Evolutionary conservation across 495 filamentous ascomycete species (phyloP), one percentile per base, ranked within the genome.

Genomic region (Aspergillus sclerotioniger): DNA sequence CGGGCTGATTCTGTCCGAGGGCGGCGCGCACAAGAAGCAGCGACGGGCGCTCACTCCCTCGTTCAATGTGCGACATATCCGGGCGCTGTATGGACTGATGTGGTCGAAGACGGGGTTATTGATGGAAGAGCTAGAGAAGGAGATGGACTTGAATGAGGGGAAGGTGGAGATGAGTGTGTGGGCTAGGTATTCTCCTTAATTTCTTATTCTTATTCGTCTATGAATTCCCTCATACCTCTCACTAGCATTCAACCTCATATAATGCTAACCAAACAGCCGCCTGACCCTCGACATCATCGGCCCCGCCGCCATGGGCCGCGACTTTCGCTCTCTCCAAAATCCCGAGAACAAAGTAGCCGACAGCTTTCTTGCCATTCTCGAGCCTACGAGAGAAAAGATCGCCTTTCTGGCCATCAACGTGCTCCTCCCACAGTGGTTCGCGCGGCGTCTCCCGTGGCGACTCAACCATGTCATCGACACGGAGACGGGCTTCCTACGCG

Each of bases 201-300:
- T n/a, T 35, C n/a, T n/a, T n/a, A n/a, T n/a, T n/a, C n/a, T n/a
- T n/a, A n/a, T n/a, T n/a, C n/a, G n/a, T n/a, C n/a, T n/a, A n/a
- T n/a, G n/a, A n/a, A n/a, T n/a, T n/a, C n/a, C n/a, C n/a, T n/a
- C n/a, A n/a, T n/a, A n/a, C n/a, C n/a, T n/a, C n/a, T n/a, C n/a
- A n/a, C n/a, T n/a, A n/a, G n/a, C 8, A 19, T 43, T 25, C 15
- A 7, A 33, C 32, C 50, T 35, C 13, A 25, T 37, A 15, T 39
- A 8, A 28, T 17, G 37, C 59, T 61, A 52, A 61, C 28, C 63
- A 76, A 71, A 20, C n/a, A 77, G 79, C 39, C 83, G 90, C 16
- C 83, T 84, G 0, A 92, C 92, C 0, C 85, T 96, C 9, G 92
- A 96, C 63, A 92, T 96, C 54, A 93, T 96, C 60, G 91, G 92